A percentile compares a stretch with the other conserved stretches of the same genome.
Evolutionary conservation across 345 rosid species (phyloP).

Genomic region (Stellera chamaejasme): DNA sequence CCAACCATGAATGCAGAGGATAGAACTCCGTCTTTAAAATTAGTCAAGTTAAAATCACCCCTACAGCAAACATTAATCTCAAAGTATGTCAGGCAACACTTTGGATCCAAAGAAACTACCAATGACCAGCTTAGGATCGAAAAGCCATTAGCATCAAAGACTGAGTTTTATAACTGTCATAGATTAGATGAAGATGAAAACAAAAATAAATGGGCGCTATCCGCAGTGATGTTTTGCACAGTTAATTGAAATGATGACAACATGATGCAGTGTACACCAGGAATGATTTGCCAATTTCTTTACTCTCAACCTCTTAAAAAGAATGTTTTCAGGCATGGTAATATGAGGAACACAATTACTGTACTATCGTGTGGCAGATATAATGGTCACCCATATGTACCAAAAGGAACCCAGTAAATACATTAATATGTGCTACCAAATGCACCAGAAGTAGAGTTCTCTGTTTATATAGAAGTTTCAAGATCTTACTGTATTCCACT

Average conservation of each 20-base stretch:
- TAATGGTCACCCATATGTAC: background rate
- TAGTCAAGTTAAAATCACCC: conserved; percentile 73
- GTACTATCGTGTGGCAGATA: too few relatives aligned
- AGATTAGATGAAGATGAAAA: background rate
- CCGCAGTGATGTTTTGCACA: background rate
- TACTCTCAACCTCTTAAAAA: too few relatives aligned
- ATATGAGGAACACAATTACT: too few relatives aligned
- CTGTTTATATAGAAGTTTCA: conserved; percentile 4
- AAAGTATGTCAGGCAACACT: background rate
- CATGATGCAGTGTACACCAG: too few relatives aligned
- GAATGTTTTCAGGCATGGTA: background rate
- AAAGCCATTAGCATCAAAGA: background rate
- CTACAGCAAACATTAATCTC: conserved; percentile 20
- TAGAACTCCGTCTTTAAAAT: conserved; percentile 83
- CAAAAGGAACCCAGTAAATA: conserved; percentile 1
- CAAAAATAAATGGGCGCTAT: background rate
- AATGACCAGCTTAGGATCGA: background rate
- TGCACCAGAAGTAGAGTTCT: background rate
- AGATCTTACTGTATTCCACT: conserved; percentile 85
- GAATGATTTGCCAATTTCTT: too few relatives aligned
- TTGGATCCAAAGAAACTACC: background rate
- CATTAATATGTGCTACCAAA: background rate
- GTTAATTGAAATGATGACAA: too few relatives aligned
- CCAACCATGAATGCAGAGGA: conserved; percentile 99
- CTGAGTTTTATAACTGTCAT: background rate